These are phyloP conservation scores for Suillus luteus DNA, from an alignment of 768 basidiomycete genomes.

Conservation along the genomic window DNA sequence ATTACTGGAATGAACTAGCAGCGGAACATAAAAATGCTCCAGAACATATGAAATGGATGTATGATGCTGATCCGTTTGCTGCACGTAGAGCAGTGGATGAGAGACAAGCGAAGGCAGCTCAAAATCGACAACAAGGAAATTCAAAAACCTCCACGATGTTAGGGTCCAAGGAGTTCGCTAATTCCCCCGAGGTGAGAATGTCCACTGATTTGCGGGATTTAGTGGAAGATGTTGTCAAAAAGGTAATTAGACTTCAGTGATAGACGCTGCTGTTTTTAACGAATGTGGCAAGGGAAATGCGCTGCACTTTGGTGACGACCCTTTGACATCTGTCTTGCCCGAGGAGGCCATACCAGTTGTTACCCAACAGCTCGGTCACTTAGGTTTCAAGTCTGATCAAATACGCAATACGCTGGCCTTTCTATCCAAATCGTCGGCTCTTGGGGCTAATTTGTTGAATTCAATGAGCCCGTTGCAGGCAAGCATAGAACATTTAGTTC, in stretches of 20 bases:
- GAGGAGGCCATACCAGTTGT: slow-evolving; percentile 46
- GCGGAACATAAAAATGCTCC: slow-evolving; percentile 67
- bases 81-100: slow-evolving; percentile 68
- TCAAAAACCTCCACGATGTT: slow-evolving; percentile 14
- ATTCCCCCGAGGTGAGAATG: slow-evolving; percentile 82
- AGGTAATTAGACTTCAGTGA: slow-evolving; percentile 43
- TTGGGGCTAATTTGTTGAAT: slow-evolving; percentile 62
- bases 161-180: slow-evolving; percentile 42
- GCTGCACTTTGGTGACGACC: slow-evolving; percentile 47
- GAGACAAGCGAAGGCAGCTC: slow-evolving; percentile 58
- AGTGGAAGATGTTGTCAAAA: slow-evolving; percentile 80
- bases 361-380: slow-evolving; percentile 53
- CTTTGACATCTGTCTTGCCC: slow-evolving; percentile 37
- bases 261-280: slow-evolving; percentile 8
- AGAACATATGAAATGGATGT: slow-evolving; percentile 83
- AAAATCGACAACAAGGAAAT: slow-evolving; percentile 42
- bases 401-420: slow-evolving; percentile 54
- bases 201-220: slow-evolving; percentile 69
- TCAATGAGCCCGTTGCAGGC: slow-evolving; percentile 70
- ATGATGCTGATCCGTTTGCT: slow-evolving; percentile 82
- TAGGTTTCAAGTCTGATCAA: slow-evolving; percentile 69
- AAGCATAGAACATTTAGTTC: slow-evolving; percentile 80
- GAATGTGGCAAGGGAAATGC: slow-evolving; percentile 45
- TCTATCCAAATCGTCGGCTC: slow-evolving; percentile 55
- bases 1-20: slow-evolving; percentile 83